These are phyloP conservation scores for Aspergillus latus DNA, from an alignment of 2,329 filamentous ascomycete genomes.

Conservation along the genomic window DNA sequence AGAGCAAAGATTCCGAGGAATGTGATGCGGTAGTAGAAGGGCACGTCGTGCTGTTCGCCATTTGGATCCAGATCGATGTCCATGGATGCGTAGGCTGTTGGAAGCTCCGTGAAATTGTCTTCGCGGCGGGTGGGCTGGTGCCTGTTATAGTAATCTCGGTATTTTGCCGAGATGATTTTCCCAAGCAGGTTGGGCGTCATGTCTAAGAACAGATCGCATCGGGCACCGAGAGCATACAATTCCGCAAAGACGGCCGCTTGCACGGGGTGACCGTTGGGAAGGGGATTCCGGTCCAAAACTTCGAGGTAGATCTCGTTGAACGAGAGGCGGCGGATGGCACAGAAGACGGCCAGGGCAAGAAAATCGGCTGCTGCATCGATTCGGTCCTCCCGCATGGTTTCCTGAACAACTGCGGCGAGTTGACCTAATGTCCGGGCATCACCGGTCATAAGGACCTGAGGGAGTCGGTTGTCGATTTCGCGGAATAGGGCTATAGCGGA, in stretches of 20 bases:
- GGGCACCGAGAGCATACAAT: conserved; percentile 61
- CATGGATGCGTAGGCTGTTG: conserved; percentile 53
- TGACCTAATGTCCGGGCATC: conserved; percentile 34
- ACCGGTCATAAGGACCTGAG: conserved; percentile 25
- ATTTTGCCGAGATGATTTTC: conserved; percentile 39
- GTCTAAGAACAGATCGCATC: conserved; percentile 62
- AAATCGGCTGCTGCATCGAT: conserved; percentile 53
- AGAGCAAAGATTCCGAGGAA: conserved; percentile 63
- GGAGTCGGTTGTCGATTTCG: conserved; percentile 32
- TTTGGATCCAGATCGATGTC: conserved; percentile 52
- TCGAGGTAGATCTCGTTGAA: conserved; percentile 64
- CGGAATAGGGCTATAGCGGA: conserved; percentile 34
- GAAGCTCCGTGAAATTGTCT: conserved; percentile 39
- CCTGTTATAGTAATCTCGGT: conserved; percentile 46
- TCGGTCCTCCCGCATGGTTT: conserved; percentile 28
- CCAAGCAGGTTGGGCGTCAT: conserved; percentile 52
- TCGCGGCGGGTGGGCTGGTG: conserved; percentile 26
- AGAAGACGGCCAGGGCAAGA: conserved; percentile 58
- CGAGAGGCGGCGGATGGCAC: conserved; percentile 54
- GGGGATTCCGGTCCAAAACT: conserved; percentile 60
- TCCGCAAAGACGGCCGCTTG: conserved; percentile 64
- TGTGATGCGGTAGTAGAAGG: conserved; percentile 52
- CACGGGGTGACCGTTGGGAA: conserved; percentile 60
- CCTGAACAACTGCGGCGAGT: conserved; percentile 37
- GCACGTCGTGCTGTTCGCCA: conserved; percentile 44